Conservation (phyloP, 495 filamentous ascomycete genomes). For the Achaetomiella virescens region DNA sequence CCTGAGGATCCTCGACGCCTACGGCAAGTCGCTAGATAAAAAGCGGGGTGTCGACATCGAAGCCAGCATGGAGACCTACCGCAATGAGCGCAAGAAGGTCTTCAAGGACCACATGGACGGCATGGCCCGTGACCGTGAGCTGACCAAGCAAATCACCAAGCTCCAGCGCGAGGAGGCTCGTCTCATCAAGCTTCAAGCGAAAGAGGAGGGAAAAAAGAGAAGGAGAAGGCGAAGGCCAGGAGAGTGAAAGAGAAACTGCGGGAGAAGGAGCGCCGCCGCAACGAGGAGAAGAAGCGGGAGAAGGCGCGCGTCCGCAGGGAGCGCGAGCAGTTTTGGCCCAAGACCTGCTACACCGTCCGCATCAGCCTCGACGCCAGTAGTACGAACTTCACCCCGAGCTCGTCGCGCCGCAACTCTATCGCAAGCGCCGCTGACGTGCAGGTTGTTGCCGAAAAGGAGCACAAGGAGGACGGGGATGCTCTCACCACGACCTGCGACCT, state of each 20-base stretch:
- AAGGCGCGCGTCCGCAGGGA: conserved; percentile 48
- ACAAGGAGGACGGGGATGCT: conserved; percentile 14
- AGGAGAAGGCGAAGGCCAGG: conserved; percentile 31
- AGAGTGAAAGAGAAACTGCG: conserved; percentile 34
- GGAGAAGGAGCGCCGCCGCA: conserved; percentile 36
- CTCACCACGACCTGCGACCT: conserved; percentile 40
- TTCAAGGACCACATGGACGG: conserved; percentile 37
- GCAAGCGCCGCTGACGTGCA: conserved; percentile 34
- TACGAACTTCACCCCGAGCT: conserved; percentile 44
- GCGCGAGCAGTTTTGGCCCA: conserved; percentile 51
- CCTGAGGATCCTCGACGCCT: conserved; percentile 41
- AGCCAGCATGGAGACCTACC: conserved; percentile 38
- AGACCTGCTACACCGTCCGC: conserved; percentile 50
- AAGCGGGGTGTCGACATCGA: conserved; percentile 26
- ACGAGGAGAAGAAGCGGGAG: conserved; percentile 41
- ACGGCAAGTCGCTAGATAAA: conserved; percentile 33
- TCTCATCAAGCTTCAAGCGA: conserved; percentile 22
- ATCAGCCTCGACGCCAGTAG: conserved; percentile 51
- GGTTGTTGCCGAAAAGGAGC: conserved; percentile 21
- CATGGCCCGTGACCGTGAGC: conserved; percentile 24
- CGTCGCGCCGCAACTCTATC: conserved; percentile 52
- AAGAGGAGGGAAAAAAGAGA: conserved; percentile 24
- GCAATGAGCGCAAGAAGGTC: conserved; percentile 42
- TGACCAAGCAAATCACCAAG: conserved; percentile 35
- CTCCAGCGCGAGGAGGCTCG: conserved; percentile 28